A percentile compares a stretch with the other conserved stretches of the same genome.
Evolutionary conservation across 305 asterid species (phyloP).

Genomic region (Fraxinus baroniana): DNA sequence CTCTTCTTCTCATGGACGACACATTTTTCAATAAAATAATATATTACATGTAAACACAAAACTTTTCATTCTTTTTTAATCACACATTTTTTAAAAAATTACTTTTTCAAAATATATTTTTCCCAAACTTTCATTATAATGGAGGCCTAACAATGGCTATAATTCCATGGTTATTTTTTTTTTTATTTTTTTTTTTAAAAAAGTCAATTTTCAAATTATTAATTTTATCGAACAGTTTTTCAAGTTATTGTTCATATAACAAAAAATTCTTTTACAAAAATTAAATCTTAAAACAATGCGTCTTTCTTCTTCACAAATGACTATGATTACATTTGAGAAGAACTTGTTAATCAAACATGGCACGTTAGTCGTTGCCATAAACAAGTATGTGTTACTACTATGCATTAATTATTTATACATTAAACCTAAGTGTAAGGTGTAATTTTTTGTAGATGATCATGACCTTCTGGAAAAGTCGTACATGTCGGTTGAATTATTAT

Average conservation of each 20-base stretch:
- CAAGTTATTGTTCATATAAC: neutral
- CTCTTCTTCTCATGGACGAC: too few relatives aligned
- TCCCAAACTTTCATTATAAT: too few relatives aligned
- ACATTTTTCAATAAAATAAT: too few relatives aligned
- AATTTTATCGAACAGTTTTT: neutral
- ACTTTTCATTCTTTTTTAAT: too few relatives aligned
- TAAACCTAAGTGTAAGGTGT: neutral
- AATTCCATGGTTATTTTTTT: neutral
- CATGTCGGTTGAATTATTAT: too few relatives aligned
- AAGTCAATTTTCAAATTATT: too few relatives aligned
- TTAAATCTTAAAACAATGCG: neutral
- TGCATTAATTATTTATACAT: neutral
- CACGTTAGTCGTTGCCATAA: neutral
- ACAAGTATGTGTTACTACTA: neutral
- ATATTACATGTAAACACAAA: too few relatives aligned
- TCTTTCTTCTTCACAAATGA: neutral
- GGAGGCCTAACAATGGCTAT: too few relatives aligned
- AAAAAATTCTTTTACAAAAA: too few relatives aligned
- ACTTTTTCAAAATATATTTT: too few relatives aligned
- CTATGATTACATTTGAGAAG: neutral
- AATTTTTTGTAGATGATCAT: neutral
- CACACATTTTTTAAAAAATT: too few relatives aligned
- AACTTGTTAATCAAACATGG: neutral
- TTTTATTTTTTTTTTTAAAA: too few relatives aligned
- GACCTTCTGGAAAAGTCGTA: neutral